Percentiles rank a stretch among this genome's conserved stretches.
Evolutionary conservation across 129 eudicot species (phyloP).

Genomic region (Lactuca saligna): DNA sequence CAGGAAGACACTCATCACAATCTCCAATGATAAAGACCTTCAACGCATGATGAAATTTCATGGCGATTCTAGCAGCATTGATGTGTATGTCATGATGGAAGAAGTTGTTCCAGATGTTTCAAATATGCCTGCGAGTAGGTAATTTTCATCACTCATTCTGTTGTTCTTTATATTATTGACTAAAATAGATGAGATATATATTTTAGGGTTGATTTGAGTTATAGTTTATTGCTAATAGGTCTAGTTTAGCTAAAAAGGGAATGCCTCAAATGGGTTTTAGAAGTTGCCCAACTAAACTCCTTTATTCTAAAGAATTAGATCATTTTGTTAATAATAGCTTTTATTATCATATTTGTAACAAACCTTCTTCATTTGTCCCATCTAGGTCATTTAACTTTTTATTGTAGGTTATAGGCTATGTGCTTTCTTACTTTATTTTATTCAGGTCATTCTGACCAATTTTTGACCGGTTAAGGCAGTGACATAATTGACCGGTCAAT

Average conservation of each 20-base stretch:
- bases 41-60: constrained; percentile 84
- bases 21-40: constrained; percentile 95
- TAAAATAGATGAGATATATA: neutral
- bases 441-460: too few species aligned
- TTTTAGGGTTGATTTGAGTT: neutral
- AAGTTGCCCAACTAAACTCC: neutral
- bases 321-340: neutral
- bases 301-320: neutral
- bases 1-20: constrained; percentile 76
- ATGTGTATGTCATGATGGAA: constrained; percentile 68
- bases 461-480: too few species aligned
- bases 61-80: constrained; percentile 54
- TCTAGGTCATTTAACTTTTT: too few species aligned
- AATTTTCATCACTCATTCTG: constrained; percentile 25
- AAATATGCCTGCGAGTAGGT: constrained; percentile 91
- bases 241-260: neutral
- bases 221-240: neutral
- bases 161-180: neutral
- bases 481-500: too few species aligned
- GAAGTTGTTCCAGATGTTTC: constrained; percentile 73
- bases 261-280: neutral
- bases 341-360: neutral
- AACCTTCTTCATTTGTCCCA: too few species aligned
- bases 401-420: too few species aligned
- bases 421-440: too few species aligned